These are phyloP conservation scores for Tuber microsphaerosporum DNA, from an alignment of 495 filamentous ascomycete genomes.

Conservation along the genomic window DNA sequence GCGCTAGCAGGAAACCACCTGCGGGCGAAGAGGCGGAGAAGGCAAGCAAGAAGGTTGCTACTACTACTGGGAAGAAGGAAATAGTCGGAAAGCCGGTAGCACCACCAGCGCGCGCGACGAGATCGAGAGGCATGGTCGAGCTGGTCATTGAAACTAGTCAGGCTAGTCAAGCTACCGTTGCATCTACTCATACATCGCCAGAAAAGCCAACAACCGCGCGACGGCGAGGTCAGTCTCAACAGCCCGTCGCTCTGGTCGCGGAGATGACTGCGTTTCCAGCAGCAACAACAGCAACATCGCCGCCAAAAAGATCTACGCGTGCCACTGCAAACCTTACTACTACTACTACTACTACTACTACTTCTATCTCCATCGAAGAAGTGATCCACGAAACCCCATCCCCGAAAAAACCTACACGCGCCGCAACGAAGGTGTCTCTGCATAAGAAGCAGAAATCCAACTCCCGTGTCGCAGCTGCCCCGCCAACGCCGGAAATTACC, in stretches of 20 bases:
- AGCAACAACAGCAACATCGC: neutral
- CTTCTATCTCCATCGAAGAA: neutral
- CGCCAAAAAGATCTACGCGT: slow-evolving; percentile 29
- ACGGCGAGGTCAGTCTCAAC: slow-evolving; percentile 6
- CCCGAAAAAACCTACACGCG: slow-evolving; percentile 23
- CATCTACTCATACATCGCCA: neutral
- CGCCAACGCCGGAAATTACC: slow-evolving; percentile 1
- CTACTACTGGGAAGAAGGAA: neutral
- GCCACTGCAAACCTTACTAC: neutral
- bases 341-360: neutral
- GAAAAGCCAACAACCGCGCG: slow-evolving; percentile 10
- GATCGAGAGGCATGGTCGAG: neutral
- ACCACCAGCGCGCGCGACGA: neutral
- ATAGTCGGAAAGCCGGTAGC: neutral
- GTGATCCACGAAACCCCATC: neutral
- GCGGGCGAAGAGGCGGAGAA: neutral
- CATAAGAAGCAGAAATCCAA: slow-evolving; percentile 10
- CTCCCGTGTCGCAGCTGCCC: slow-evolving; percentile 1
- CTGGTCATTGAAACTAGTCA: neutral
- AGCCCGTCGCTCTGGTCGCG: slow-evolving; percentile 5
- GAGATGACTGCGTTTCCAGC: neutral
- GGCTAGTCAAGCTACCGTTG: neutral
- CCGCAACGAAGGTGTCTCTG: neutral
- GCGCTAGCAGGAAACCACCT: neutral
- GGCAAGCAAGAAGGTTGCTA: neutral